Percentiles rank a stretch among this genome's conserved stretches.
phyloP scores from a whole-genome alignment of 139 green algal species.

The Chlorella ohadii region DNA sequence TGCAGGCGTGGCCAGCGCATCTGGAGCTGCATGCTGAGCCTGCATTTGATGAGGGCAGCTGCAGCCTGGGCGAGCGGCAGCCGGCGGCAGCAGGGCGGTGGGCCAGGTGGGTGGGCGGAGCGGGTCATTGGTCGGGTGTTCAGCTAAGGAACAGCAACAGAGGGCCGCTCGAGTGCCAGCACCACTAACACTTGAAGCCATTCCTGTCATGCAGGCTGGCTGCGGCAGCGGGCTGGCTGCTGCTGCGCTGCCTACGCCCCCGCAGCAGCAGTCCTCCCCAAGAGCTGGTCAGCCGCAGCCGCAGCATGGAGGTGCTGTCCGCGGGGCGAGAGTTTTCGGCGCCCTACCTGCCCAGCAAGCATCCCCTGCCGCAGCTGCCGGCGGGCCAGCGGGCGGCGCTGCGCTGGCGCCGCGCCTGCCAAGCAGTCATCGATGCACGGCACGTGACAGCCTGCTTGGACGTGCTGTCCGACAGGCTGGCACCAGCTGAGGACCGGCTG shows the following conservation, averaged over 20 bases:
- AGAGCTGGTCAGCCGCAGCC: not conserved
- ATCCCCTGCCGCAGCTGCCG: not conserved
- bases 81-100: not conserved
- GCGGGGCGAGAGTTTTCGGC: not conserved
- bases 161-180: too few relatives aligned
- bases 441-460: conserved; percentile 20
- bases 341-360: conserved; percentile 11
- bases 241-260: not conserved
- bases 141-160: too few relatives aligned
- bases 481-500: conserved; percentile 28
- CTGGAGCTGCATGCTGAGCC: not conserved
- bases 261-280: not conserved
- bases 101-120: too few relatives aligned
- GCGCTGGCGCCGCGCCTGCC: conserved; percentile 41
- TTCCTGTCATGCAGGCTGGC: not conserved
- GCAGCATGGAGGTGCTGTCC: not conserved
- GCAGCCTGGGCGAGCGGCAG: not conserved
- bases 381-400: not conserved
- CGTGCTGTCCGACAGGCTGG: conserved; percentile 31
- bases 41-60: not conserved
- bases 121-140: too few relatives aligned
- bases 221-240: not conserved
- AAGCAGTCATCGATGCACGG: conserved; percentile 22
- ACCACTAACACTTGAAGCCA: too few relatives aligned
- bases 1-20: not conserved